A percentile compares a stretch with the other conserved stretches of the same genome.
These are phyloP conservation scores for Nigrograna mackinnonii DNA, from an alignment of 2,329 filamentous ascomycete genomes.

Conservation along the genomic window DNA sequence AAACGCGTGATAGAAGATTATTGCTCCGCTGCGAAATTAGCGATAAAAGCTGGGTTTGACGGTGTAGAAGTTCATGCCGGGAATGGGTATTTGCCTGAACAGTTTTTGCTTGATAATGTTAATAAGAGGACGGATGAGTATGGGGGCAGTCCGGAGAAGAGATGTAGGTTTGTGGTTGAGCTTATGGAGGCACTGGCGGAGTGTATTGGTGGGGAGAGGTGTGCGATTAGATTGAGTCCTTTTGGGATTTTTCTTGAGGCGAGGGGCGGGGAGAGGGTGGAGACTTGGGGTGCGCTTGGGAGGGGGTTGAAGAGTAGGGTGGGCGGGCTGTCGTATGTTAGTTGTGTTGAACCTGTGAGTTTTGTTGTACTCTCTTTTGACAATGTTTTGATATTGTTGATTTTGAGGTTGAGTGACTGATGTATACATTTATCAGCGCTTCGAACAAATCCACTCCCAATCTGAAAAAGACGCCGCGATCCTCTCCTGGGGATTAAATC, in stretches of 20 bases:
- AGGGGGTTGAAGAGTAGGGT: slow-evolving; percentile 49
- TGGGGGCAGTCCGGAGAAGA: slow-evolving; percentile 53
- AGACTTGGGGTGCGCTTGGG: slow-evolving; percentile 58
- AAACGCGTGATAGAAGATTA: slow-evolving; percentile 45
- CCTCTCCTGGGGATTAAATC: slow-evolving; percentile 49
- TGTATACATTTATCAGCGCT: slow-evolving; percentile 30
- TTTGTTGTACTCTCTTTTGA: not conserved
- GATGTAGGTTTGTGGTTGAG: slow-evolving; percentile 59
- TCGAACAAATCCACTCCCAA: slow-evolving; percentile 56
- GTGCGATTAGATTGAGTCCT: slow-evolving; percentile 28
- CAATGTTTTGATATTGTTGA: not conserved
- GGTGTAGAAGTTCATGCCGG: slow-evolving; percentile 55
- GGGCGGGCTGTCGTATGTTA: slow-evolving; percentile 56
- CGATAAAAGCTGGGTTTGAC: slow-evolving; percentile 60
- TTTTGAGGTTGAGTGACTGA: not conserved
- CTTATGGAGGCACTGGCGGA: slow-evolving; percentile 40
- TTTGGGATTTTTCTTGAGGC: slow-evolving; percentile 58
- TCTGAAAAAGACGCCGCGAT: slow-evolving; percentile 56
- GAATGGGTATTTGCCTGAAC: slow-evolving; percentile 57
- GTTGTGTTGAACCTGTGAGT: slow-evolving; percentile 56
- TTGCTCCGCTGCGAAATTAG: slow-evolving; percentile 51
- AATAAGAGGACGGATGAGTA: slow-evolving; percentile 55
- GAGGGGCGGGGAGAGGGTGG: slow-evolving; percentile 54
- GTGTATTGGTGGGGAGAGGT: slow-evolving; percentile 29
- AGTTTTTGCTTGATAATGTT: slow-evolving; percentile 53